Percentiles rank a stretch among this genome's conserved stretches.
phyloP scores from a whole-genome alignment of 805 yeast genomes.

The Soucietia sequanensis region DNA sequence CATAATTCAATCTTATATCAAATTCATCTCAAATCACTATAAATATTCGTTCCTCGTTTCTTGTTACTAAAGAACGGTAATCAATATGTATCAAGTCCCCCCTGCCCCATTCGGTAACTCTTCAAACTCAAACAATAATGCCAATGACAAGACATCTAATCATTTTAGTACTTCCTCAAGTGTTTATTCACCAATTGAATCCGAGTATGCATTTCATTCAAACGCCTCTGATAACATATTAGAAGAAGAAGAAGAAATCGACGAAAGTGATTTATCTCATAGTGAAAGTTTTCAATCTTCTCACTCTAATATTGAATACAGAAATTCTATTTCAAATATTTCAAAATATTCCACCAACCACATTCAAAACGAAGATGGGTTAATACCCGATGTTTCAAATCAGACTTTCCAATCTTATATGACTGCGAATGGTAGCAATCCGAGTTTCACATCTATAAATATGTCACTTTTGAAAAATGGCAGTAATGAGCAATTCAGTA shows the following conservation, averaged over 20 bases:
- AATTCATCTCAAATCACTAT: too few relatives aligned
- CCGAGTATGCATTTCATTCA: conserved; percentile 11
- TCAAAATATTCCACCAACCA: conserved; percentile 4
- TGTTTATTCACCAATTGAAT: conserved; percentile 30
- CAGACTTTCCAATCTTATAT: conserved; percentile 26
- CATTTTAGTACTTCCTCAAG: conserved; percentile 36
- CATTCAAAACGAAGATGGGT: conserved; percentile 1
- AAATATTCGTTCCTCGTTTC: too few relatives aligned
- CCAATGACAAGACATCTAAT: too few relatives aligned
- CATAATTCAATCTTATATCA: too few relatives aligned
- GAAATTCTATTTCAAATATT: background rate
- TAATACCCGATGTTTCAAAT: conserved; percentile 12
- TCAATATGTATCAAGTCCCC: background rate
- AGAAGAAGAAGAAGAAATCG: conserved; percentile 13
- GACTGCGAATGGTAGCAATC: conserved; percentile 25
- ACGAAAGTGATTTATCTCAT: conserved; percentile 11
- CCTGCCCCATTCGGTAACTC: background rate
- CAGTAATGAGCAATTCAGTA: conserved; percentile 8
- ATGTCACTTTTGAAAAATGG: conserved; percentile 26
- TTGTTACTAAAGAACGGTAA: too few relatives aligned
- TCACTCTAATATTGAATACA: background rate
- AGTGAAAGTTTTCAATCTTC: conserved; percentile 6
- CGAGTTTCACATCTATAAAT: conserved; percentile 35
- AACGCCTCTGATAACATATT: conserved; percentile 5
- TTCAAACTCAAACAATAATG: too few relatives aligned